phyloP scores from a whole-genome alignment of 306 rosid genomes.

The Glycyrrhiza uralensis region DNA sequence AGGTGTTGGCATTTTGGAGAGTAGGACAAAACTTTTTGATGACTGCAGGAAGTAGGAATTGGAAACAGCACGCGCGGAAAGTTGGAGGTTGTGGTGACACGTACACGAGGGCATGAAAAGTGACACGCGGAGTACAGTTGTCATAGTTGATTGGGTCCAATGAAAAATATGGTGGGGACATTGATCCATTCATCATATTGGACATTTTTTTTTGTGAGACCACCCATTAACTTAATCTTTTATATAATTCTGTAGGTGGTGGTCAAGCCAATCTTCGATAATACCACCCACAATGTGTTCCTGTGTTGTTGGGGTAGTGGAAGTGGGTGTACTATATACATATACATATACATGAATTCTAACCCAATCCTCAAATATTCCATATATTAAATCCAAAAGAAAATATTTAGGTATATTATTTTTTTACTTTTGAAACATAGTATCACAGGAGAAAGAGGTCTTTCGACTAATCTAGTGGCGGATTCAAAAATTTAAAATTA shows the following conservation, averaged over 20 bases:
- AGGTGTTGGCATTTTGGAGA: not conserved
- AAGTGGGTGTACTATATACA: not conserved
- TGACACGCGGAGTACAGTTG: conserved; percentile 22
- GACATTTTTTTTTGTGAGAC: conserved; percentile 6
- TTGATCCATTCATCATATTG: not conserved
- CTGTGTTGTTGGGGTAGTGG: not conserved
- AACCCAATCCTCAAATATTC: not conserved
- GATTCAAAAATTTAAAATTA: too few relatives aligned
- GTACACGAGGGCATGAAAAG: conserved; percentile 24
- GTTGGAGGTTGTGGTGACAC: conserved; percentile 14
- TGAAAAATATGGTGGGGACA: conserved; percentile 6
- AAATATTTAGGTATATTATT: too few relatives aligned
- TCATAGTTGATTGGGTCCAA: not conserved
- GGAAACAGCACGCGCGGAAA: conserved; percentile 35
- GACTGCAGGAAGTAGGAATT: not conserved
- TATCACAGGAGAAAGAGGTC: too few relatives aligned
- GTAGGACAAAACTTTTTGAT: not conserved
- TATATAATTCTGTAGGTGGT: not conserved
- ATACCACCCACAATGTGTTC: conserved; percentile 41
- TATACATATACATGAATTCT: not conserved
- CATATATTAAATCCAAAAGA: not conserved
- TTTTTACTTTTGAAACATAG: too few relatives aligned
- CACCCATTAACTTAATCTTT: conserved; percentile 20
- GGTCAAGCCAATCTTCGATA: conserved; percentile 27
- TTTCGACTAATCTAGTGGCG: too few relatives aligned